A percentile compares a stretch with the other conserved stretches of the same genome.
Conservation (phyloP, 1,284 basidiomycete species). For the Sphaerobolus stellatus region DNA sequence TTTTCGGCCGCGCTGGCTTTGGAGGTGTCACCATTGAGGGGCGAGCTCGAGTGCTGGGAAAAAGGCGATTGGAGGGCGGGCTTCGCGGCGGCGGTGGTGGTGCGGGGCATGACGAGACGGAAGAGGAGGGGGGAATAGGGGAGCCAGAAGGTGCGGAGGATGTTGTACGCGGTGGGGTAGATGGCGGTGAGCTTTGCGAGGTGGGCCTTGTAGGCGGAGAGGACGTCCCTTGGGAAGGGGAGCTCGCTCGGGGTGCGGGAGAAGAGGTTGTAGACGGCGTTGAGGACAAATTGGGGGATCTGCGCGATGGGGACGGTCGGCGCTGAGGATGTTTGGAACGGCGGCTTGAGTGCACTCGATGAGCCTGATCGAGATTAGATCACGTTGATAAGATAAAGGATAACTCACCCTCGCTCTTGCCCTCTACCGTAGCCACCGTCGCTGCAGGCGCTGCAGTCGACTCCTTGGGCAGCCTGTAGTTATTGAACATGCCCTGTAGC, state of each 20-base stretch:
- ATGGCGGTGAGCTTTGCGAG: constrained; percentile 9
- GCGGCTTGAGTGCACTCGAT: not conserved
- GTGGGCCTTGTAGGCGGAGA: constrained; percentile 7
- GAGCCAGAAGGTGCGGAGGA: constrained; percentile 76
- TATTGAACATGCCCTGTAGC: constrained; percentile 13
- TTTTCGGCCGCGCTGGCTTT: not conserved
- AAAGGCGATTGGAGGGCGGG: constrained; percentile 27
- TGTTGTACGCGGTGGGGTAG: constrained; percentile 55
- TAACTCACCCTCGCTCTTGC: not conserved
- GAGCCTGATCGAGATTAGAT: not conserved
- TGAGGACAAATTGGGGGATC: constrained; percentile 8
- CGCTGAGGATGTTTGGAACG: not conserved
- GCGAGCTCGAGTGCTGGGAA: not conserved
- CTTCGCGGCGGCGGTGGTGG: constrained; percentile 64
- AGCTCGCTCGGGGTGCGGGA: constrained; percentile 1
- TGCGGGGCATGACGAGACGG: constrained; percentile 42
- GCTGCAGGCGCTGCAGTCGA: not conserved
- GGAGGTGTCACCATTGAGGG: constrained; percentile 6
- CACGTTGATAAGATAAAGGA: not conserved
- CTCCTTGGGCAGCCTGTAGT: constrained; percentile 10
- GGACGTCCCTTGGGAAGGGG: constrained; percentile 6
- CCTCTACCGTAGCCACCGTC: not conserved
- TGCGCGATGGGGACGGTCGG: constrained; percentile 2
- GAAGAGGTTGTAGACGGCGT: constrained; percentile 6
- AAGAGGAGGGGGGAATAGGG: constrained; percentile 73